Conservation (phyloP, 306 rosid genomes). For the Cucurbita maxima region DNA sequence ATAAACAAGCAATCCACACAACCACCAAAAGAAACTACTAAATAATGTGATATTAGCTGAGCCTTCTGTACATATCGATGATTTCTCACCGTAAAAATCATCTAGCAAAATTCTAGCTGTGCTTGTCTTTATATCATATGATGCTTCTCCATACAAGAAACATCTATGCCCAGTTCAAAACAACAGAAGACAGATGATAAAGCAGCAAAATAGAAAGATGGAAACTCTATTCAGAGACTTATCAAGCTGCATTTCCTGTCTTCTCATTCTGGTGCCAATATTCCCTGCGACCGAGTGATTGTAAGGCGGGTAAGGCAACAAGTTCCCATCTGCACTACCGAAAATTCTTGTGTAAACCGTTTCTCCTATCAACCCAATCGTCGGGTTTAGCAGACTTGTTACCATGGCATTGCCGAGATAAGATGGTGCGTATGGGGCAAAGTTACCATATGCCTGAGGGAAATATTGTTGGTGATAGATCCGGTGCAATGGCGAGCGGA, state of each 20-base stretch:
- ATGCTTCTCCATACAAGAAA: background rate
- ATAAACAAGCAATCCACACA: background rate
- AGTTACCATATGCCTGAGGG: slow-evolving; percentile 35
- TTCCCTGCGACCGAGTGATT: slow-evolving; percentile 19
- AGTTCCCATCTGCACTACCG: slow-evolving; percentile 32
- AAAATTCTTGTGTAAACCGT: slow-evolving; percentile 55
- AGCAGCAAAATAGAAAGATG: slow-evolving; percentile 57
- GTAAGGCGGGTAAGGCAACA: slow-evolving; percentile 27
- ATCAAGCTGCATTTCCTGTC: slow-evolving; percentile 74
- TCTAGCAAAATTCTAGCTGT: background rate
- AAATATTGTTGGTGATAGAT: slow-evolving; percentile 36
- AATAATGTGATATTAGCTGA: background rate
- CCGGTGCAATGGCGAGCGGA: slow-evolving; percentile 30
- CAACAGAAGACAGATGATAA: slow-evolving; percentile 67
- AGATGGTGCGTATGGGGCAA: slow-evolving; percentile 27
- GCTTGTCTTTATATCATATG: background rate
- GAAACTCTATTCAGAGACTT: slow-evolving; percentile 66
- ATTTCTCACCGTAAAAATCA: background rate
- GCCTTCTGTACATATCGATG: background rate
- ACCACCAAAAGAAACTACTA: background rate
- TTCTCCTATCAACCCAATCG: slow-evolving; percentile 70
- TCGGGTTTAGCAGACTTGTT: slow-evolving; percentile 42
- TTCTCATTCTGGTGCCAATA: slow-evolving; percentile 54
- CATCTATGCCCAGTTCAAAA: slow-evolving; percentile 28
- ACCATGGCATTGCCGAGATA: slow-evolving; percentile 40